phyloP scores from a whole-genome alignment of 1,139 yeast species.

The Saccharomyces hybrid region DNA sequence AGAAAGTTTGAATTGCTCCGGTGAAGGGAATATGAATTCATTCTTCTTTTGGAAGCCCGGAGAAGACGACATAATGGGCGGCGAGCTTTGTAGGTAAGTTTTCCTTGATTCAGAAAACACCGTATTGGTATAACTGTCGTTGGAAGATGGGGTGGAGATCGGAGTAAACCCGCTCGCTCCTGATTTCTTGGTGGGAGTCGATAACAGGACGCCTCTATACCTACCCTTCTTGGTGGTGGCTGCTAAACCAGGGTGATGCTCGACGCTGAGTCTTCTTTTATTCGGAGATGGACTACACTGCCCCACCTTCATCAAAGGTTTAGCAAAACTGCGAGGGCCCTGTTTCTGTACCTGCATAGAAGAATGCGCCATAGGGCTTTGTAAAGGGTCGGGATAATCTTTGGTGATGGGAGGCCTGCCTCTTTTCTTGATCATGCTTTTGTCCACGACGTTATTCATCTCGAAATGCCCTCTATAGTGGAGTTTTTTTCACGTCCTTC shows the following conservation, averaged over 20 bases:
- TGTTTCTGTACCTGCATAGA: constrained; percentile 29
- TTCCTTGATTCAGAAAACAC: constrained; percentile 18
- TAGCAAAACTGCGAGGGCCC: constrained; percentile 25
- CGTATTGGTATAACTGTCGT: constrained; percentile 11
- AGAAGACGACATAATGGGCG: constrained; percentile 13
- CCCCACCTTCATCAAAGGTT: constrained; percentile 32
- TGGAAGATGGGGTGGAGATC: constrained; percentile 14
- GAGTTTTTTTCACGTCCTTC: not conserved
- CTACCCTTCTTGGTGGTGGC: constrained; percentile 20
- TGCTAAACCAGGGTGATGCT: constrained; percentile 5
- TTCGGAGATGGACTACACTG: constrained; percentile 22
- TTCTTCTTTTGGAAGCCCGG: not conserved
- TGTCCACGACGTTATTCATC: not conserved
- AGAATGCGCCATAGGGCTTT: constrained; percentile 33
- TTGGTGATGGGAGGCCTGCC: constrained; percentile 33
- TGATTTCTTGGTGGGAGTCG: constrained; percentile 20
- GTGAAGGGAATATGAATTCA: constrained; percentile 4
- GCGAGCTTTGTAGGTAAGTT: constrained; percentile 15
- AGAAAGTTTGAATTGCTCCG: constrained; percentile 12
- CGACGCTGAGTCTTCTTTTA: constrained; percentile 13
- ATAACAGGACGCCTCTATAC: constrained; percentile 25
- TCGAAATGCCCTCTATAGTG: not conserved
- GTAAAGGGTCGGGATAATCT: constrained; percentile 30
- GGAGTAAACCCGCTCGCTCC: constrained; percentile 10
- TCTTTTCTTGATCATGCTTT: constrained; percentile 16